phyloP scores from a whole-genome alignment of 257 asterid species.

The Solanum corneliomulleri region DNA sequence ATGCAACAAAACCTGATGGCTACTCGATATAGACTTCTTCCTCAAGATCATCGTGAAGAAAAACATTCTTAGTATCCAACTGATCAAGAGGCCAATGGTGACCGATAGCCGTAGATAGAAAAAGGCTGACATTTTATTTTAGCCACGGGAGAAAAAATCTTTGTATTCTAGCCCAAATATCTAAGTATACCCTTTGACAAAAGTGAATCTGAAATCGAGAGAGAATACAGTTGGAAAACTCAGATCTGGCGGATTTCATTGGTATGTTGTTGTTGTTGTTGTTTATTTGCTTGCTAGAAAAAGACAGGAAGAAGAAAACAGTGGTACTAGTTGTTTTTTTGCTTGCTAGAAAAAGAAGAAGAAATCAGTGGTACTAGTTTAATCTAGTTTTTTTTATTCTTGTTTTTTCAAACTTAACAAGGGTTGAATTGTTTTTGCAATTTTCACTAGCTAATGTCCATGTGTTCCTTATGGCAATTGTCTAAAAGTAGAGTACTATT shows the following conservation, averaged over 20 bases:
- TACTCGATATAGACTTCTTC: not conserved
- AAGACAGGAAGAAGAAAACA: no score
- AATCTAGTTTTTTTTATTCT: not conserved
- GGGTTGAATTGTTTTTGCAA: not conserved
- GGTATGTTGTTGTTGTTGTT: no score
- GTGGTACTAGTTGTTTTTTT: not conserved
- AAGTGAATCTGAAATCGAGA: not conserved
- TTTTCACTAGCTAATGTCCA: not conserved
- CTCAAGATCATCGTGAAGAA: not conserved
- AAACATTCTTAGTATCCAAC: not conserved
- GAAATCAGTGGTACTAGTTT: not conserved
- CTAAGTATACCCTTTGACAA: not conserved
- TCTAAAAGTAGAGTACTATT: not conserved
- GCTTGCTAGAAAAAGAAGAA: not conserved
- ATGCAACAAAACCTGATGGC: not conserved
- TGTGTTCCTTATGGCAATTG: not conserved
- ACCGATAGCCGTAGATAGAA: not conserved
- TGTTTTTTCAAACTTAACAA: not conserved
- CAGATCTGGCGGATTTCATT: not conserved
- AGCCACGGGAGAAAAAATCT: not conserved
- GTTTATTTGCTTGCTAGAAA: no score
- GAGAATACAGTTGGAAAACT: not conserved
- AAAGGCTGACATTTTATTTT: not conserved
- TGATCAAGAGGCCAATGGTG: not conserved
- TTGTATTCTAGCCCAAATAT: not conserved